These are phyloP conservation scores for Cicer chorassanicum DNA, from an alignment of 306 rosid species.

Conservation along the genomic window DNA sequence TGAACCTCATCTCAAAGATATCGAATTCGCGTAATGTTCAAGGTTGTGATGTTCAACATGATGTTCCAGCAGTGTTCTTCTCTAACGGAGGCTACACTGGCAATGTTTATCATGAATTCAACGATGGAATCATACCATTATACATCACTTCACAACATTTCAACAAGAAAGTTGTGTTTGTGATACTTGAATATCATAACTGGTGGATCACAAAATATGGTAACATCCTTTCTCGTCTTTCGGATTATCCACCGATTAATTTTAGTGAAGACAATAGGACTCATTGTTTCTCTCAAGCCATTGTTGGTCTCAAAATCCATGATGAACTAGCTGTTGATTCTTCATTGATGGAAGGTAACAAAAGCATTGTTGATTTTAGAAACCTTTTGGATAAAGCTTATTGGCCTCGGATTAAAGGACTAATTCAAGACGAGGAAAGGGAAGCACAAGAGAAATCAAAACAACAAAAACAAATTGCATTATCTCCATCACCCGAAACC, in stretches of 20 bases:
- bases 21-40: constrained; percentile 39
- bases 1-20: constrained; percentile 63
- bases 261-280: constrained; percentile 65
- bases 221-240: constrained; percentile 73
- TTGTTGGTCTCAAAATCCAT: constrained; percentile 83
- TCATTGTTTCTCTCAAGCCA: constrained; percentile 89
- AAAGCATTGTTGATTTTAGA: constrained; percentile 73
- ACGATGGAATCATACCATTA: constrained; percentile 88
- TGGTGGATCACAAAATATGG: constrained; percentile 94
- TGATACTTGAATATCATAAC: constrained; percentile 78
- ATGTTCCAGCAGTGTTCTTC: constrained; percentile 89
- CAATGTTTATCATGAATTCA: constrained; percentile 93
- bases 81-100: constrained; percentile 99
- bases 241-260: constrained; percentile 69
- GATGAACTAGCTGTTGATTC: constrained; percentile 77
- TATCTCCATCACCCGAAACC: constrained; percentile 45
- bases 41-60: constrained; percentile 70
- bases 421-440: constrained; percentile 61
- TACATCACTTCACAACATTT: constrained; percentile 82
- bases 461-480: constrained; percentile 36
- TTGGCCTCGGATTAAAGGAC: constrained; percentile 67
- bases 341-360: constrained; percentile 61
- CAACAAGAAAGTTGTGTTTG: constrained; percentile 83
- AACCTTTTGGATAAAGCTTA: constrained; percentile 74
- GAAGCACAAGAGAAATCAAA: constrained; percentile 47